Conservation (phyloP, 352 stramenopile species). For the Pythium myriotylum region DNA sequence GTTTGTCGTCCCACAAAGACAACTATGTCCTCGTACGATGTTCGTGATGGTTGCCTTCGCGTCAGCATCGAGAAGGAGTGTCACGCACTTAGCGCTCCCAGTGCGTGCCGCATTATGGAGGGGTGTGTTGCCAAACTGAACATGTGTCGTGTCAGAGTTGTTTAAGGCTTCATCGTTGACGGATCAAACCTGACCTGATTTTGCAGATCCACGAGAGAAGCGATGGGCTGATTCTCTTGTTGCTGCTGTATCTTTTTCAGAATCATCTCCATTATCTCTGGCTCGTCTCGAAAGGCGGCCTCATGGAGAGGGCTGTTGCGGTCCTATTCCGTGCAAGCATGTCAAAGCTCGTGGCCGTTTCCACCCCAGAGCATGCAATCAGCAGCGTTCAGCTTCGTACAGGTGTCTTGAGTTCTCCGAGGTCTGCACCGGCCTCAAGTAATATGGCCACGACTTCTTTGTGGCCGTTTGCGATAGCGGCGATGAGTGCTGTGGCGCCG, state of each 20-base stretch:
- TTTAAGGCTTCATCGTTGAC: not conserved
- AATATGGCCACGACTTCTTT: slow-evolving; percentile 54
- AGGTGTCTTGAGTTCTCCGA: slow-evolving; percentile 69
- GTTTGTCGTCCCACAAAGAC: not conserved
- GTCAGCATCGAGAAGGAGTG: slow-evolving; percentile 49
- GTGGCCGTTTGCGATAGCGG: slow-evolving; percentile 67
- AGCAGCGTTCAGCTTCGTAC: slow-evolving; percentile 26
- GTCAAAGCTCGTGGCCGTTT: no score
- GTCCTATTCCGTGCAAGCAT: slow-evolving; percentile 39
- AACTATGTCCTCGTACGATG: slow-evolving; percentile 35
- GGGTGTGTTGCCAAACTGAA: slow-evolving; percentile 78
- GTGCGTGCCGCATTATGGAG: slow-evolving; percentile 73
- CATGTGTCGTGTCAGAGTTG: not conserved
- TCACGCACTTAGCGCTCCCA: slow-evolving; percentile 49
- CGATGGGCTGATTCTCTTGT: slow-evolving; percentile 34
- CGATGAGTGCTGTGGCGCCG: slow-evolving; percentile 70
- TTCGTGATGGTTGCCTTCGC: slow-evolving; percentile 53
- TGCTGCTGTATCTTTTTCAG: slow-evolving; percentile 52
- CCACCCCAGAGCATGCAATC: no score
- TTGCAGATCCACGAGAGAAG: slow-evolving; percentile 51
- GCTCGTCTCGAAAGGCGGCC: slow-evolving; percentile 54
- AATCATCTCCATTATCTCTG: slow-evolving; percentile 51
- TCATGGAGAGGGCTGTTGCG: slow-evolving; percentile 79
- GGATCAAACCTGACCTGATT: slow-evolving; percentile 60
- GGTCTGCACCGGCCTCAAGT: slow-evolving; percentile 57